Conservation (phyloP, 768 basidiomycete species). For the Xanthoconium purpureum region DNA sequence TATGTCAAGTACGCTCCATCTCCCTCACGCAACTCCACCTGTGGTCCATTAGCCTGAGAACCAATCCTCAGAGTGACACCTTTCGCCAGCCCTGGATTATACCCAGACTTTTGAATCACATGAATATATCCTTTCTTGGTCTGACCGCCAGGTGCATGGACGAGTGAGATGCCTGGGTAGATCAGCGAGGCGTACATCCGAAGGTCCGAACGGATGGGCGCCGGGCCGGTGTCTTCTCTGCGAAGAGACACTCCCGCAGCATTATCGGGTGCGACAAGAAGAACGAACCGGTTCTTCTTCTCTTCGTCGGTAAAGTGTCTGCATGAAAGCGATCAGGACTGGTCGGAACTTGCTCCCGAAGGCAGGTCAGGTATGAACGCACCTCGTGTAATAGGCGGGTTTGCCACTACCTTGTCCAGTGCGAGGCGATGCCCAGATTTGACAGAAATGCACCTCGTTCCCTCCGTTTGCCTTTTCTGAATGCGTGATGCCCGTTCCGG, state of each 20-base stretch:
- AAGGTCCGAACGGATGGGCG: slow-evolving; percentile 71
- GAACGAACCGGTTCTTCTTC: slow-evolving; percentile 70
- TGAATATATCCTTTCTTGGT: slow-evolving; percentile 76
- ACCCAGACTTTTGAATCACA: slow-evolving; percentile 81
- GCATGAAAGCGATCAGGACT: background rate
- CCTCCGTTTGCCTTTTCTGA: slow-evolving; percentile 59
- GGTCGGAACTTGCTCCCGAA: background rate
- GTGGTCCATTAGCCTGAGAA: slow-evolving; percentile 35
- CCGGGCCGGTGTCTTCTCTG: slow-evolving; percentile 73
- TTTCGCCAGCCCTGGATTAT: slow-evolving; percentile 52
- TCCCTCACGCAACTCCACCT: slow-evolving; percentile 71
- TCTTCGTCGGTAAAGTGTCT: slow-evolving; percentile 78
- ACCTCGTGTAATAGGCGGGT: slow-evolving; percentile 86
- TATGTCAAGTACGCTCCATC: slow-evolving; percentile 78
- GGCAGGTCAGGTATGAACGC: background rate
- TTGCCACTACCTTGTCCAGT: slow-evolving; percentile 20
- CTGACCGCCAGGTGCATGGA: slow-evolving; percentile 46
- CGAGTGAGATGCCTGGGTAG: slow-evolving; percentile 50
- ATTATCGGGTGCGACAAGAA: slow-evolving; percentile 72
- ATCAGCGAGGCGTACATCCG: slow-evolving; percentile 75
- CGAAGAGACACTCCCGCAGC: slow-evolving; percentile 53
- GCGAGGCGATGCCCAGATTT: slow-evolving; percentile 65
- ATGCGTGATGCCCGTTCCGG: slow-evolving; percentile 90
- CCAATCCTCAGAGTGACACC: slow-evolving; percentile 61
- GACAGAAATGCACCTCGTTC: slow-evolving; percentile 55